Evolutionary conservation across 345 rosid genomes (phyloP).

Genomic region (Boechera retrofracta): DNA sequence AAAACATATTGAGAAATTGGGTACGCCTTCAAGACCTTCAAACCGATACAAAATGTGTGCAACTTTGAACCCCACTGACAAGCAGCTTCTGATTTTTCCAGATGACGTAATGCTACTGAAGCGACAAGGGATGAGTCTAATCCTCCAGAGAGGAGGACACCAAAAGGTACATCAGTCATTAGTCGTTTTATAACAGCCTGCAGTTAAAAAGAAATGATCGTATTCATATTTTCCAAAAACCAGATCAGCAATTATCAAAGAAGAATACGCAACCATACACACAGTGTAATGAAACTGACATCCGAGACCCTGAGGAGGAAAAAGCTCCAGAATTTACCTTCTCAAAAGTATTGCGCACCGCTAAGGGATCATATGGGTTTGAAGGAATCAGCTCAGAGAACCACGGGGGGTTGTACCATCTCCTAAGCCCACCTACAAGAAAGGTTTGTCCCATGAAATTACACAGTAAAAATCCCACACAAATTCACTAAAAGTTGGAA

Average conservation of each 20-base stretch:
- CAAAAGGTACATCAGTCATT: constrained; percentile 93
- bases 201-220: constrained; percentile 13
- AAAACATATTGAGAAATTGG: constrained; percentile 2
- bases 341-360: constrained; percentile 64
- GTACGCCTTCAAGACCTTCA: constrained; percentile 54
- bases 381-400: constrained; percentile 71
- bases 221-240: constrained; percentile 7
- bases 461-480: constrained; percentile 2
- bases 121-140: constrained; percentile 89
- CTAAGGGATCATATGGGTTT: constrained; percentile 61
- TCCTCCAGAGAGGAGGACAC: constrained; percentile 90
- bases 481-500: constrained; percentile 11
- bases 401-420: constrained; percentile 89
- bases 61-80: constrained; percentile 83
- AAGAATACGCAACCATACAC: background rate
- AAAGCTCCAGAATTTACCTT: constrained; percentile 53
- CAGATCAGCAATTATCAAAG: background rate
- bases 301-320: constrained; percentile 7
- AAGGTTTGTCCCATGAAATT: constrained; percentile 25
- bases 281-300: too few relatives aligned
- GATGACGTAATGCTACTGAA: constrained; percentile 70
- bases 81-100: constrained; percentile 69
- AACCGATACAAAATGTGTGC: constrained; percentile 79
- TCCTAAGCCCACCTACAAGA: constrained; percentile 66
- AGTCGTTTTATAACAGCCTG: constrained; percentile 85